Evolutionary conservation across 768 basidiomycete genomes (phyloP).

Genomic region (Kwoniella bestiolae): DNA sequence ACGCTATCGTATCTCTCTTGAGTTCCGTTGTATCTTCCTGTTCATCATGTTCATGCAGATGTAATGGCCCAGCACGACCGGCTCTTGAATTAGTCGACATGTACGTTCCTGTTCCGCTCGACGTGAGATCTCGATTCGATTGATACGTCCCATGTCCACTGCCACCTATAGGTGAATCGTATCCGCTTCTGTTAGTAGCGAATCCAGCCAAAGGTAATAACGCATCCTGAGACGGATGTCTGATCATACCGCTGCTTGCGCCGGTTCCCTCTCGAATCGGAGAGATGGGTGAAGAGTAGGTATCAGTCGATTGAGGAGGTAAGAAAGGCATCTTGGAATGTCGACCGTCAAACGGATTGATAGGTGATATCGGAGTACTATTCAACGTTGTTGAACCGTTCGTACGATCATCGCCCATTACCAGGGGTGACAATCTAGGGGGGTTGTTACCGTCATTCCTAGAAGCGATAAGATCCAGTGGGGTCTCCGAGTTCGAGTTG

Average conservation of each 20-base stretch:
- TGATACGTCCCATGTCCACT: neutral
- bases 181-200: neutral
- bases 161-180: neutral
- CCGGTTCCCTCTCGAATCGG: slow-evolving; percentile 3
- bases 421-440: slow-evolving; percentile 11
- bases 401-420: neutral
- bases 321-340: neutral
- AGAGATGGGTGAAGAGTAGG: slow-evolving; percentile 3
- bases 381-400: neutral
- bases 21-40: slow-evolving; percentile 38
- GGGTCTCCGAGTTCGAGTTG: slow-evolving; percentile 14
- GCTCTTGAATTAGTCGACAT: neutral
- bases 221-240: slow-evolving; percentile 12
- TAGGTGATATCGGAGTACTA: slow-evolving; percentile 13
- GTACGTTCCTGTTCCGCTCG: neutral
- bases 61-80: slow-evolving; percentile 23
- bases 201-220: slow-evolving; percentile 5
- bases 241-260: slow-evolving; percentile 1
- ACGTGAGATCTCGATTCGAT: neutral
- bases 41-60: slow-evolving; percentile 31
- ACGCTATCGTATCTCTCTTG: slow-evolving; percentile 47
- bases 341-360: slow-evolving; percentile 21
- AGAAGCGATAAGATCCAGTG: slow-evolving; percentile 34
- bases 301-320: slow-evolving; percentile 7
- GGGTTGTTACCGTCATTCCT: neutral